A percentile compares a stretch with the other conserved stretches of the same genome.
Evolutionary conservation across 495 filamentous ascomycete species (phyloP).

Genomic region (Lasiosphaeriaceae sp.): DNA sequence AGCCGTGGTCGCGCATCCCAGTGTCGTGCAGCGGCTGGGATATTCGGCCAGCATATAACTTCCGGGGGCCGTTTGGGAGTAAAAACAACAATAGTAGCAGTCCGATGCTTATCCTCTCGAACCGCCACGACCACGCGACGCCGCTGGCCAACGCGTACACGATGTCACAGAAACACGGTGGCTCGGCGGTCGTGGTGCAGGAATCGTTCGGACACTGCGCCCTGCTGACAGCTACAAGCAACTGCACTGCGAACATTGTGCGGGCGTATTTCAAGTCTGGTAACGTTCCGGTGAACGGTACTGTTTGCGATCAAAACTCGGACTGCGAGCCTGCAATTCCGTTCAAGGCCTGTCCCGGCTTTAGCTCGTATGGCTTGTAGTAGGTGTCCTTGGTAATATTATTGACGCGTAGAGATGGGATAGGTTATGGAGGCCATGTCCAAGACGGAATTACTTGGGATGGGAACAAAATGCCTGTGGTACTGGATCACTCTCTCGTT

Average conservation of each 20-base stretch:
- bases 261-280: not conserved
- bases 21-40: conserved; percentile 53
- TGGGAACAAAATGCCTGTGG: no score
- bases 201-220: not conserved
- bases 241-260: not conserved
- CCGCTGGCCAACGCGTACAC: not conserved
- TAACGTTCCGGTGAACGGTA: not conserved
- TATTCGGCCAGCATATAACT: conserved; percentile 21
- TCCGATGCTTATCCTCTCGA: not conserved
- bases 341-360: not conserved
- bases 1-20: conserved; percentile 51
- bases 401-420: no score
- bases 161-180: not conserved
- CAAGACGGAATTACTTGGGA: no score
- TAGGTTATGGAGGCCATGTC: no score
- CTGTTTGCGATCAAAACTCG: not conserved
- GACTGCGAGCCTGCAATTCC: not conserved
- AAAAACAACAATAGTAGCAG: not conserved
- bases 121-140: not conserved
- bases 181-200: not conserved
- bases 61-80: conserved; percentile 25
- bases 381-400: no score
- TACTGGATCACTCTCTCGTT: no score
- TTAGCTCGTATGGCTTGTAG: not conserved
- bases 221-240: not conserved